Evolutionary conservation across 2,329 filamentous ascomycete species (phyloP), one percentile per base, ranked within the genome.

Genomic region (Didymella keratinophila): DNA sequence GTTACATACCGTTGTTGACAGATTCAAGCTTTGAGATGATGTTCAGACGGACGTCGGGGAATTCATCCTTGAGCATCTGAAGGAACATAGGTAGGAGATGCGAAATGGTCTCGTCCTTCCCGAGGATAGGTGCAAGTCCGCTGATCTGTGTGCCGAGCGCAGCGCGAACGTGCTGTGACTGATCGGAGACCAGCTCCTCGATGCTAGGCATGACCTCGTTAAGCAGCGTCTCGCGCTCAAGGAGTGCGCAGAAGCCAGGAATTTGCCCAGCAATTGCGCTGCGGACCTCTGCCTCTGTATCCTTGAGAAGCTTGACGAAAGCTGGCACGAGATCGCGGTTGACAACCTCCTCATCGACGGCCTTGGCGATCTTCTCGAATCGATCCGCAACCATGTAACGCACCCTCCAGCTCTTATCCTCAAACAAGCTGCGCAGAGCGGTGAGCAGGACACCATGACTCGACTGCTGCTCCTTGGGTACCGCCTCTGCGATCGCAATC

Each of bases 11-110:
- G 80, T 97, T 92, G 81, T 99, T 99, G 65, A 99, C 95, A 63
- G 96, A 87, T 81, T 99, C 96, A 54, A 99, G 88, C 81, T 99
- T 99, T n/a, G 95, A 98, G 74, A 99, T 99, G 78, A 99, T 99
- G 81, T 99, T 96, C 59, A 99, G 87, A 63, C 95, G 90, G 50
- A 99, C 95, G 76, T 99, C 95, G 21, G 95, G 95, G 78, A 97
- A 98, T 75, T 99, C 95, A 72, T 99, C 95, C 85, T 98, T 99
- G 71, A 99, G 88, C 95, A 99, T 99, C 78, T 96, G 92, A 52
- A 99, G 85, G 80, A 99, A 98, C 94, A 99, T 99, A 52, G 95
- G 95, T 43, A 99, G 86, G 43, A 99, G 87, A 77, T 99, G 95
- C 69, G 95, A 90, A 67, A 97, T 98, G 28, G 95, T 99, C 79